These are phyloP conservation scores for Solanum acaule DNA, from an alignment of 257 asterid species.

Conservation along the genomic window DNA sequence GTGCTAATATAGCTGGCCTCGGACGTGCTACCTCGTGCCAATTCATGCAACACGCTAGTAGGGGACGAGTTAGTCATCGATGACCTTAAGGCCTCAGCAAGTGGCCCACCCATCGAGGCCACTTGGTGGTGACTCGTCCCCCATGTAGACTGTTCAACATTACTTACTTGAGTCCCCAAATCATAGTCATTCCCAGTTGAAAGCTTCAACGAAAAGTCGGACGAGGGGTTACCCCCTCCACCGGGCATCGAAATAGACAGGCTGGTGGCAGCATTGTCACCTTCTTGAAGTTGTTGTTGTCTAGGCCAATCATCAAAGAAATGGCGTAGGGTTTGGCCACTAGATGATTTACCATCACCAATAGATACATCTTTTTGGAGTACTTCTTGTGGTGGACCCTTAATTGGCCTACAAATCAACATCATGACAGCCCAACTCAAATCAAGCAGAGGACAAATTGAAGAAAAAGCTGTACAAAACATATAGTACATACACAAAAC, in stretches of 20 bases:
- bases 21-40: constrained; percentile 22
- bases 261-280: constrained; percentile 35
- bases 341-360: not conserved
- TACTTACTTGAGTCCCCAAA: constrained; percentile 1
- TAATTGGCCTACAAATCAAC: constrained; percentile 33
- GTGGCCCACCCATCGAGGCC: constrained; percentile 75
- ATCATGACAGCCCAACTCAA: not conserved
- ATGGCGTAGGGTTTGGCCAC: constrained; percentile 46
- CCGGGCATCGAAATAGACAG: constrained; percentile 61
- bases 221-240: constrained; percentile 13
- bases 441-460: not conserved
- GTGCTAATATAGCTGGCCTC: constrained; percentile 40
- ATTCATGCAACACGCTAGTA: constrained; percentile 60
- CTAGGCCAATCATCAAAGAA: constrained; percentile 86
- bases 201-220: constrained; percentile 74
- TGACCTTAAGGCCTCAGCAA: constrained; percentile 83
- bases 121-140: constrained; percentile 21
- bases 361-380: constrained; percentile 13
- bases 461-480: not conserved
- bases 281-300: constrained; percentile 39
- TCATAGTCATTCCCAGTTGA: constrained; percentile 43
- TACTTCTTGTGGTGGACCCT: constrained; percentile 19
- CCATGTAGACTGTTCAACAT: constrained; percentile 28
- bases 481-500: not conserved
- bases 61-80: constrained; percentile 61